These are phyloP conservation scores for Tagetes erecta DNA, from an alignment of 129 eudicot genomes.

Conservation along the genomic window DNA sequence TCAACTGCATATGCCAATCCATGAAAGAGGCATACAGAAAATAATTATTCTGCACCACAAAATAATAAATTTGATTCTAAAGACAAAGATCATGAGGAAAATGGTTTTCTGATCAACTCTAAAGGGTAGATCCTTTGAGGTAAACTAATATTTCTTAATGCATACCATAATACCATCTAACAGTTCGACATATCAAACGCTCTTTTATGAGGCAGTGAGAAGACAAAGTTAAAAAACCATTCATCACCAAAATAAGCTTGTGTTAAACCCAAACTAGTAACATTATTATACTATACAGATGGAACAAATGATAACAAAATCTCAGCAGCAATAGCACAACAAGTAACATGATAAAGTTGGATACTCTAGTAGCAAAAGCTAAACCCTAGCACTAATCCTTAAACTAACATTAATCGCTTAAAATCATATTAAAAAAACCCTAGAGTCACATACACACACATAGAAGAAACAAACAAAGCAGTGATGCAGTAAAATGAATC, in stretches of 20 bases:
- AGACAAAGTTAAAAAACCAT: background rate
- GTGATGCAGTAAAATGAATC: background rate
- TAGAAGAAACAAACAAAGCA: background rate
- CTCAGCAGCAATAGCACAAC: background rate
- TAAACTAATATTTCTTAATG: background rate
- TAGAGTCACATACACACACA: constrained; percentile 4
- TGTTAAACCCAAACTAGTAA: background rate
- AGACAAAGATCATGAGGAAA: constrained; percentile 5
- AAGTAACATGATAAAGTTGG: background rate
- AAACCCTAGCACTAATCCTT: constrained; percentile 14
- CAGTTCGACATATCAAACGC: background rate
- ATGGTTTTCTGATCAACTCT: background rate
- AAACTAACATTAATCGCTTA: background rate
- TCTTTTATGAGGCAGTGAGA: background rate
- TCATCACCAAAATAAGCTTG: too few species aligned
- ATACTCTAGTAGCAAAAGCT: background rate
- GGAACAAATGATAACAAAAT: background rate
- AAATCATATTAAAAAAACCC: background rate
- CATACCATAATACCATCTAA: background rate
- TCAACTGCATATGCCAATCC: background rate
- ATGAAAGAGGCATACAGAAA: background rate
- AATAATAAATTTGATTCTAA: background rate
- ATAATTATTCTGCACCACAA: background rate
- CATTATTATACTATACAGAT: background rate
- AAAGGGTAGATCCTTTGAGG: background rate